These are phyloP conservation scores for Trichoderma erinaceum DNA, from an alignment of 495 filamentous ascomycete genomes.

Conservation along the genomic window DNA sequence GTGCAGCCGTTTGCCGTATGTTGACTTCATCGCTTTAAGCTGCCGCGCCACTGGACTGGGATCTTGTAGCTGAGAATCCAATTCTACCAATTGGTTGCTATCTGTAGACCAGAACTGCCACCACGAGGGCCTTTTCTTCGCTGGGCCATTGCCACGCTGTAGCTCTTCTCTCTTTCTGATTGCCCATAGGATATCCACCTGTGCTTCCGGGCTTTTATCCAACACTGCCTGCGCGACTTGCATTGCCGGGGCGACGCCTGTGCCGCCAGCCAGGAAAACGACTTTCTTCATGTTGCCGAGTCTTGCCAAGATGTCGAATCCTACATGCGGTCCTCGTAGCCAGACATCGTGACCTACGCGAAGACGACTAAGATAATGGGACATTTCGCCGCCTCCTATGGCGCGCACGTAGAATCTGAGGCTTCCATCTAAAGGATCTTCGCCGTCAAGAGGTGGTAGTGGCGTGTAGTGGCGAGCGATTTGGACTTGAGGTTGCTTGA, in stretches of 20 bases:
- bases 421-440: constrained; percentile 43
- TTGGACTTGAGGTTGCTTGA: constrained; percentile 89
- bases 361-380: constrained; percentile 62
- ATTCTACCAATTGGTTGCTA: not conserved
- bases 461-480: constrained; percentile 88
- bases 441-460: constrained; percentile 56
- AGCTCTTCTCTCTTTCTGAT: constrained; percentile 35
- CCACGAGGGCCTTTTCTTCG: not conserved
- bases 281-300: constrained; percentile 36
- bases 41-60: constrained; percentile 46
- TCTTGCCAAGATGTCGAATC: constrained; percentile 55
- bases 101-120: not conserved
- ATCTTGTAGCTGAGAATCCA: not conserved
- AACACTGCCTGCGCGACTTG: constrained; percentile 64
- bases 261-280: constrained; percentile 86
- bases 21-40: constrained; percentile 51
- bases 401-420: constrained; percentile 46
- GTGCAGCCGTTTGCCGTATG: constrained; percentile 48
- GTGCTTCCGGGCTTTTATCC: constrained; percentile 29
- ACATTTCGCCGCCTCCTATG: constrained; percentile 45
- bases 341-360: constrained; percentile 56
- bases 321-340: constrained; percentile 70
- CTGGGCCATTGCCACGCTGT: constrained; percentile 16
- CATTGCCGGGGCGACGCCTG: constrained; percentile 85
- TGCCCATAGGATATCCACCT: constrained; percentile 34